These are phyloP conservation scores for Saccharomycopsis malanga DNA, from an alignment of 805 yeast species.

Conservation along the genomic window DNA sequence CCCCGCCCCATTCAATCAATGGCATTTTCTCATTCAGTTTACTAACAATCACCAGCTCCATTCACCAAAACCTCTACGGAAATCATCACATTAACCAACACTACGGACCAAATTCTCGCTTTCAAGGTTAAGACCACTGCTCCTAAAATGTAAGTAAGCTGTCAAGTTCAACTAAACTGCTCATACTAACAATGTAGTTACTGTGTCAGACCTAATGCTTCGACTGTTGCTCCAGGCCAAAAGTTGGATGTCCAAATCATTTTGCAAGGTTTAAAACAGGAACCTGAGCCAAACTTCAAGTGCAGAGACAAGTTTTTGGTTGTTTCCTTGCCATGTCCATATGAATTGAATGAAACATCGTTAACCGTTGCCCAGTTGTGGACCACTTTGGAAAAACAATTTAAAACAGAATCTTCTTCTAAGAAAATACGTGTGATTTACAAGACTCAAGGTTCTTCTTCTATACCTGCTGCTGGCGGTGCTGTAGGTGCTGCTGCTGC, in stretches of 20 bases:
- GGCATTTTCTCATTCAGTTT: no score
- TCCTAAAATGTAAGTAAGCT: conserved; percentile 62
- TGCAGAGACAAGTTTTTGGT: conserved; percentile 91
- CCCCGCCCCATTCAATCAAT: no score
- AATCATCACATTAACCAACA: conserved; percentile 44
- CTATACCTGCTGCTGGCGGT: conserved; percentile 20
- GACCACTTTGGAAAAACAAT: conserved; percentile 61
- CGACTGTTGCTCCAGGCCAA: conserved; percentile 69
- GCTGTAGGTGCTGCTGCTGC: conserved; percentile 25
- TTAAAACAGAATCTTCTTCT: conserved; percentile 47
- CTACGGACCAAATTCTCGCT: conserved; percentile 53
- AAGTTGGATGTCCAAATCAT: conserved; percentile 70
- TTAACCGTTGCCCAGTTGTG: conserved; percentile 59
- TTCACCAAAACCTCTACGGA: conserved; percentile 67
- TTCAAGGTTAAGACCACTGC: conserved; percentile 98
- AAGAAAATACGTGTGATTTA: conserved; percentile 62
- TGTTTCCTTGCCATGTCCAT: conserved; percentile 73
- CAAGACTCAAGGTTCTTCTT: conserved; percentile 22
- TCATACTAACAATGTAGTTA: conserved; percentile 30
- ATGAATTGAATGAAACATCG: conserved; percentile 37
- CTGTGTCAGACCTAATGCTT: conserved; percentile 95
- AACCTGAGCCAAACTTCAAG: conserved; percentile 64
- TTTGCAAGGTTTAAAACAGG: conserved; percentile 74
- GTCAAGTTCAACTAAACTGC: no score
- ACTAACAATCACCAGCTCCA: no score